These are phyloP conservation scores for Austroboletus novae-zelandiae DNA, from an alignment of 1,284 basidiomycete species.

Conservation along the genomic window DNA sequence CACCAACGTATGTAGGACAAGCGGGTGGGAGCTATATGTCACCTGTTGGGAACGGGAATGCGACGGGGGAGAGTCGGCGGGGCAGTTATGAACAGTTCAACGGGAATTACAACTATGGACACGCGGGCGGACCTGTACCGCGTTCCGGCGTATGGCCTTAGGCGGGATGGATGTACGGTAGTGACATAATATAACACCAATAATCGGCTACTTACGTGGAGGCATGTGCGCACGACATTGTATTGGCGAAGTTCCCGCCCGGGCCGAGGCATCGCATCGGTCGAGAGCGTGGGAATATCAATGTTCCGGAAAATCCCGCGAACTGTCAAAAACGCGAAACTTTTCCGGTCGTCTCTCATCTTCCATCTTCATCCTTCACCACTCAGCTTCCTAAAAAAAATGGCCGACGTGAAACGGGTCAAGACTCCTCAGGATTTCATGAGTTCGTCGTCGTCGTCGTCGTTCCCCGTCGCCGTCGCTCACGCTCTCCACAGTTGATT, in stretches of 20 bases:
- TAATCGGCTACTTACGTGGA: slow-evolving; percentile 4
- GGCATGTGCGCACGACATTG: background rate
- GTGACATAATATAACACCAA: slow-evolving; percentile 5
- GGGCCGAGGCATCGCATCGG: slow-evolving; percentile 15
- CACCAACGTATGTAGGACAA: slow-evolving; percentile 21
- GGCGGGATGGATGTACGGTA: slow-evolving; percentile 22
- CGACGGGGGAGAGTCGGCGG: slow-evolving; percentile 21
- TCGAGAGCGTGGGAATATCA: slow-evolving; percentile 37
- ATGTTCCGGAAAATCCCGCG: slow-evolving; percentile 39
- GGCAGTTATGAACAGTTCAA: slow-evolving; percentile 25
- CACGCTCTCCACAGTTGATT: slow-evolving; percentile 58
- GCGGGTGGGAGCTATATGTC: slow-evolving; percentile 24
- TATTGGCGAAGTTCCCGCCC: background rate
- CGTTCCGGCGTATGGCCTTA: slow-evolving; percentile 32
- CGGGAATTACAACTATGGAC: slow-evolving; percentile 27
- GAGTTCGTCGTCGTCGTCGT: slow-evolving; percentile 32
- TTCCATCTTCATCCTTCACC: slow-evolving; percentile 44
- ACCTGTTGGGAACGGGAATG: slow-evolving; percentile 12
- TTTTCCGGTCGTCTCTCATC: slow-evolving; percentile 36
- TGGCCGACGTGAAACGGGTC: slow-evolving; percentile 74
- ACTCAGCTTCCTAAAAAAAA: slow-evolving; percentile 57
- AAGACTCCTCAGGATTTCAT: slow-evolving; percentile 82
- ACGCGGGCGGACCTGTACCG: slow-evolving; percentile 22
- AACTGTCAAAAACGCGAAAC: slow-evolving; percentile 37
- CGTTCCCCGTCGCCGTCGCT: slow-evolving; percentile 3